Evolutionary conservation across 106 monocot species (phyloP), one percentile per base, ranked within the genome.

Genomic region (Acorus calamus): DNA sequence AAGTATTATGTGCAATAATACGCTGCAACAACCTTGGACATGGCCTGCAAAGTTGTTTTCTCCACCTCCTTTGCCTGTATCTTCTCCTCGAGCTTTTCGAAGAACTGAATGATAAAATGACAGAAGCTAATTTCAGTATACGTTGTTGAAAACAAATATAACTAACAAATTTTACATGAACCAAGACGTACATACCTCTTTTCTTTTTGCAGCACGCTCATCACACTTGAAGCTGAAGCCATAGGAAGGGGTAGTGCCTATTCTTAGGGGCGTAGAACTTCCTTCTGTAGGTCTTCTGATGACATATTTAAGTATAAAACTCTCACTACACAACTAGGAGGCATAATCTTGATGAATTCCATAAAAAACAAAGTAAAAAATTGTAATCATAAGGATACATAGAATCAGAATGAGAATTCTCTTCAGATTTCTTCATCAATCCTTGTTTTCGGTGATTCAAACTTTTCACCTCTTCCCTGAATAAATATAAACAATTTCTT

Each of bases 151-250:
- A 13, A 55, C 9, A 13, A 4, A 10, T n/a, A 55, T 55, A 13
- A n/a, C 9, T 55, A 10, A 55, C 11, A 55, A 28, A 28, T 28
- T 28, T 28, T 28, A 28, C 55, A 55, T 55, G 55, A 55, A 55
- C 11, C 4, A 4, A 10, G 13, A 11, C 55, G 13, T 13, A 55
- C 10, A 11, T 6, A 55, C 55, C 55, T 55, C 55, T 55, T 55
- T 55, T 55, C 55, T 55, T 55, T 55, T 55, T 13, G 11, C 55
- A 55, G 55, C 55, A 2, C 55, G 55, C 55, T 55, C 55, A 55
- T 55, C 4, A 0, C 55, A 55, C 11, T 55, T 55, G 13, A 55
- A 55, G 13, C 55, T 55, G 4, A 55, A 55, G 55, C 11, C 13
- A n/a, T 55, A 55, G 13, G 55, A 10, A 2, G 55, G 55, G 13